Evolutionary conservation across 371 early-diverging fungal species (phyloP).

Genomic region (Paraphysoderma sedebokerense): DNA sequence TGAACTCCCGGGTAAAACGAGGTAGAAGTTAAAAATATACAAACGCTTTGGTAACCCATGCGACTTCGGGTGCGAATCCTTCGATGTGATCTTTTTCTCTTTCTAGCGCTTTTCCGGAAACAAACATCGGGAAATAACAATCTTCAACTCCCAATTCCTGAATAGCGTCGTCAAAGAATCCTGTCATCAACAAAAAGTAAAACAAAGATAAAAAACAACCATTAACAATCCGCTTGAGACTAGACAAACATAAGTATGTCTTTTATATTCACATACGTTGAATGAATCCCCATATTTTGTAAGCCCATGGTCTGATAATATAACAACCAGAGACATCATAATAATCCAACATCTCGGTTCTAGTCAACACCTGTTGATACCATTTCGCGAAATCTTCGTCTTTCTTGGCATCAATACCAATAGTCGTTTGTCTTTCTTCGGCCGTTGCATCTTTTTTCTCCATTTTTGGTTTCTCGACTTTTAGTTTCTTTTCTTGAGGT

Average conservation of each 20-base stretch:
- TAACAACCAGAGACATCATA: conserved; percentile 99
- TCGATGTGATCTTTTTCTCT: conserved; percentile 99
- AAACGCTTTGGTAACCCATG: conserved; percentile 98
- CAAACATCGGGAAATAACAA: conserved; percentile 99
- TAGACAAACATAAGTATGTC: too few species aligned
- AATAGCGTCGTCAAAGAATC: conserved; percentile 85
- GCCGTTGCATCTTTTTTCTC: not conserved
- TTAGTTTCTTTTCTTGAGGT: not conserved
- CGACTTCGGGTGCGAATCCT: conserved; percentile 99
- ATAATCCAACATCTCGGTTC: conserved; percentile 97
- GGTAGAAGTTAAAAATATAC: conserved; percentile 4
- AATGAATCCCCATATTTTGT: conserved; percentile 94
- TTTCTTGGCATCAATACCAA: conserved; percentile 89
- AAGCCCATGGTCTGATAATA: conserved; percentile 95
- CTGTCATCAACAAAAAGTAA: conserved; percentile 15
- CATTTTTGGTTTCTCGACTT: not conserved
- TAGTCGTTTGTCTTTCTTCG: conserved; percentile 34
- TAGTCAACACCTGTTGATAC: conserved; percentile 85
- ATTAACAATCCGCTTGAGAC: not conserved
- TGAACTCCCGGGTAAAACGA: not conserved
- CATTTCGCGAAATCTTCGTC: conserved; percentile 82
- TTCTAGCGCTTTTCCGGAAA: conserved; percentile 77
- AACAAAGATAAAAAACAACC: not conserved
- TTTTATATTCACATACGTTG: conserved; percentile 55
- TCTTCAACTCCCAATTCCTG: conserved; percentile 90